phyloP scores from a whole-genome alignment of 2,329 filamentous ascomycete species.

The Stachybotrys chartarum region DNA sequence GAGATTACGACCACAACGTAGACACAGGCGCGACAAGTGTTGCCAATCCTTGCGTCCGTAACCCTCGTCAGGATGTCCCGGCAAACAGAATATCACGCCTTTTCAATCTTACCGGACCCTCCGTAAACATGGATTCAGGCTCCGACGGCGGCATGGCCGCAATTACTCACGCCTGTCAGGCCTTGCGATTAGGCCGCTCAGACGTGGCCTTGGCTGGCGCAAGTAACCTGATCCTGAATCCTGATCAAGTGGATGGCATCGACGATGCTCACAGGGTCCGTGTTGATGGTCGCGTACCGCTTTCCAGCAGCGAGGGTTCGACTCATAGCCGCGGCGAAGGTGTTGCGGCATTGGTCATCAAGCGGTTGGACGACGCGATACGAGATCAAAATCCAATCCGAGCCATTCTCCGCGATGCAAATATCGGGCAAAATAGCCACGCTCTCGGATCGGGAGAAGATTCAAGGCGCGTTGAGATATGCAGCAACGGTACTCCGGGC shows the following conservation, averaged over 20 bases:
- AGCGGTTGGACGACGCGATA: constrained; percentile 45
- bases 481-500: constrained; percentile 43
- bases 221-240: constrained; percentile 26
- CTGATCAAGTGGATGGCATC: neutral
- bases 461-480: constrained; percentile 36
- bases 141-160: constrained; percentile 41
- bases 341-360: constrained; percentile 44
- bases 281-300: constrained; percentile 38
- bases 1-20: constrained; percentile 37
- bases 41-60: constrained; percentile 17
- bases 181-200: constrained; percentile 35
- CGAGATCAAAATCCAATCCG: constrained; percentile 37
- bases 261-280: constrained; percentile 23
- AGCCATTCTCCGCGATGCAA: constrained; percentile 20
- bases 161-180: constrained; percentile 40
- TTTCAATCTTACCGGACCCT: constrained; percentile 45
- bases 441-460: constrained; percentile 22
- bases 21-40: constrained; percentile 36
- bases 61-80: constrained; percentile 31
- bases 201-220: constrained; percentile 35
- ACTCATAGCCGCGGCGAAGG: constrained; percentile 56
- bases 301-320: constrained; percentile 15
- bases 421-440: constrained; percentile 27
- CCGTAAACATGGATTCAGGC: constrained; percentile 42
- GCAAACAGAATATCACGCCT: constrained; percentile 46